Evolutionary conservation across 164 flowering plant genomes (phyloP).

Genomic region (Liriodendron chinense): DNA sequence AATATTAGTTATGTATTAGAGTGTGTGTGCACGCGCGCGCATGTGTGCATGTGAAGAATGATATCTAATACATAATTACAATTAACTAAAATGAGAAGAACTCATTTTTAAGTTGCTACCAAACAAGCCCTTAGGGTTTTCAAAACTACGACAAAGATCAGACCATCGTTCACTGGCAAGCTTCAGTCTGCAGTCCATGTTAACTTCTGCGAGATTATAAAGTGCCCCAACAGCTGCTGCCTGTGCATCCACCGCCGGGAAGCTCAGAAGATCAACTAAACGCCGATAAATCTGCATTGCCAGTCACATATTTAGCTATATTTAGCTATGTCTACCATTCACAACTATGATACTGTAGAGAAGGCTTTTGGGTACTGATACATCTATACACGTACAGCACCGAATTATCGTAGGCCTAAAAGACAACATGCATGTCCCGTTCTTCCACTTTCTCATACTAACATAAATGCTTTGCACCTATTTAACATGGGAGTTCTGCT

Average conservation of each 20-base stretch:
- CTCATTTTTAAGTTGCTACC: no score
- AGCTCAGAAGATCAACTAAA: conserved; percentile 82
- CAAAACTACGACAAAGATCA: conserved; percentile 8
- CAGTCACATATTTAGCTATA: conserved; percentile 3
- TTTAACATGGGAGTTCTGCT: not conserved
- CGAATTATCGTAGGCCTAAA: no score
- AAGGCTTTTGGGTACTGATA: no score
- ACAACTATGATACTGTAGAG: no score
- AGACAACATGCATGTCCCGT: no score
- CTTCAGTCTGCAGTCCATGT: conserved; percentile 88
- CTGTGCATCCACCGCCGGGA: conserved; percentile 78
- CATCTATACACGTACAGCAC: no score
- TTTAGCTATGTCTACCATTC: no score
- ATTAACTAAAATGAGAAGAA: not conserved
- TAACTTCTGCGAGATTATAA: conserved; percentile 86
- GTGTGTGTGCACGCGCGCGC: no score
- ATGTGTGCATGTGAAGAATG: no score
- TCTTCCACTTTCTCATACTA: no score
- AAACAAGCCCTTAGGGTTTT: not conserved
- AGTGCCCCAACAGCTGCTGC: conserved; percentile 97
- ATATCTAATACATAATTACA: not conserved
- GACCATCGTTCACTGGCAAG: conserved; percentile 96
- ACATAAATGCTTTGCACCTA: not conserved
- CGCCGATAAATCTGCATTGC: conserved; percentile 76
- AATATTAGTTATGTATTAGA: no score